These are phyloP conservation scores for Fraxinus quadrangulata DNA, from an alignment of 257 asterid genomes.

Conservation along the genomic window DNA sequence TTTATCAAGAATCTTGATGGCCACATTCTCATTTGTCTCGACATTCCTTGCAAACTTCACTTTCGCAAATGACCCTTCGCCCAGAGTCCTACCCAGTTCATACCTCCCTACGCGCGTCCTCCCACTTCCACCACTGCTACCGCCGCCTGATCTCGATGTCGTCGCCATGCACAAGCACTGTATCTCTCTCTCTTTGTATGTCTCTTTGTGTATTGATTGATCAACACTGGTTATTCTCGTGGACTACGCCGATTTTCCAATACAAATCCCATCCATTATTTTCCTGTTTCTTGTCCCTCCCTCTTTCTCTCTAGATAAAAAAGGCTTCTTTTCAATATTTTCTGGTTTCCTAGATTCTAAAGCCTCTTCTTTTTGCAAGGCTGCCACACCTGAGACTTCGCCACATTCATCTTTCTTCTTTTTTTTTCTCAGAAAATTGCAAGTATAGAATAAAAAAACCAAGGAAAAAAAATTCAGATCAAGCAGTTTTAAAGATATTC, in stretches of 20 bases:
- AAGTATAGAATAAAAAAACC: neutral
- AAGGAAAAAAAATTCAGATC: neutral
- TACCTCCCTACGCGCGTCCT: constrained; percentile 64
- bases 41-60: constrained; percentile 64
- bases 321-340: neutral
- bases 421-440: neutral
- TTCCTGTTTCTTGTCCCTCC: neutral
- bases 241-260: constrained; percentile 7
- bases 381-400: constrained; percentile 72
- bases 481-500: neutral
- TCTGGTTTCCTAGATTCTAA: constrained; percentile 16
- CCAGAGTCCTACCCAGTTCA: constrained; percentile 68
- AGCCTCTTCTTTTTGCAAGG: constrained; percentile 68
- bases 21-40: constrained; percentile 59
- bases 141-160: constrained; percentile 40
- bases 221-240: no score
- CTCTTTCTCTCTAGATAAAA: neutral
- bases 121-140: constrained; percentile 24
- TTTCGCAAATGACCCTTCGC: constrained; percentile 66
- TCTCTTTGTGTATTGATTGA: neutral
- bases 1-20: constrained; percentile 71
- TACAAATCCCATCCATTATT: constrained; percentile 37
- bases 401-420: constrained; percentile 37
- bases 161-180: constrained; percentile 13
- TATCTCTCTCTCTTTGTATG: neutral